A percentile compares a stretch with the other conserved stretches of the same genome.
Conservation (phyloP, 495 filamentous ascomycete species). For the Echria macrotheca region DNA sequence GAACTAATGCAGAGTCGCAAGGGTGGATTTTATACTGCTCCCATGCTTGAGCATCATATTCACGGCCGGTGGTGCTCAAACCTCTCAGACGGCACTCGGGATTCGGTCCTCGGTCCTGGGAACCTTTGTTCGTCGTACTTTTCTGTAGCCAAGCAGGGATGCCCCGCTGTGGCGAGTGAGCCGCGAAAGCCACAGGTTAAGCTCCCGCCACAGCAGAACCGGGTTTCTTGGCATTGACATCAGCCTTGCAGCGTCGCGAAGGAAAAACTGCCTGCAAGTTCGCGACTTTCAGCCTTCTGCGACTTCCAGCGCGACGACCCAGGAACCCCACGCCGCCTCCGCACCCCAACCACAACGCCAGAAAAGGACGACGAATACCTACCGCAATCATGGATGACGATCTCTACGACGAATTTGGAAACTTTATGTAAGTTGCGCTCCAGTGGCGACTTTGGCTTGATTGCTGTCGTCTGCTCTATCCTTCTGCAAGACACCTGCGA, state of each 20-base stretch:
- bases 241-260: constrained; percentile 13
- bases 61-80: no score
- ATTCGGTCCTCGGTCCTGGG: no score
- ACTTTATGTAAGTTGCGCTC: constrained; percentile 28
- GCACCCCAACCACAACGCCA: neutral
- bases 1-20: no score
- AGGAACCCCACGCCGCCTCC: neutral
- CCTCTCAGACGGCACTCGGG: no score
- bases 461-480: neutral
- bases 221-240: constrained; percentile 5
- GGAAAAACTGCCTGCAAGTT: constrained; percentile 8
- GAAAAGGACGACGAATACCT: no score
- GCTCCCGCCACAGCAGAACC: constrained; percentile 4
- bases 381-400: constrained; percentile 31
- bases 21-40: no score
- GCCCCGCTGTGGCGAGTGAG: no score
- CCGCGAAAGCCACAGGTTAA: neutral
- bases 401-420: constrained; percentile 34
- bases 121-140: no score
- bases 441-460: neutral
- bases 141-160: no score
- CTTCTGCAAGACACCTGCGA: no score
- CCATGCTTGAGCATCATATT: no score
- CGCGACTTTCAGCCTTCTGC: constrained; percentile 14
- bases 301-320: constrained; percentile 7